Base-by-base conservation (phyloP, 202 grass and related monocot species). In the Musa balbisiana region DNA sequence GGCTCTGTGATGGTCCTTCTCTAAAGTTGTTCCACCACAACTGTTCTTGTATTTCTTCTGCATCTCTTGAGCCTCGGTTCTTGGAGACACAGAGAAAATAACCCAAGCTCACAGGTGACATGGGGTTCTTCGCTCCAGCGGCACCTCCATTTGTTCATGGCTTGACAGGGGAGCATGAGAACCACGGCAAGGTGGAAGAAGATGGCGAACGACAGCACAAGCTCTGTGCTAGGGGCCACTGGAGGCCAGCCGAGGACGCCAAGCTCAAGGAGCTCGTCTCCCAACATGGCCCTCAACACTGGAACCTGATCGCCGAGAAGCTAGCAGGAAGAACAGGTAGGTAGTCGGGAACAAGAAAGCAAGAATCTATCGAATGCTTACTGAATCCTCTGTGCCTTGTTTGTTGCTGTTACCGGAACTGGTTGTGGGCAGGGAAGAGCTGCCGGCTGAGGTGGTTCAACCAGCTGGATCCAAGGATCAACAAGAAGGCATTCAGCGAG, bases 371-470 rank as follows among this genome's bases (percentile, higher is more conserved):
- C 33, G 33, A 43, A 43, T 8, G 33, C 33, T 43, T 6, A 43
- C 33, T 43, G 33, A 43, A 43, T 43, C 33, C 4, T 43, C 33
- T 43, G 3, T 43, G 33, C 33, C 33, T 43, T 43, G 33, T 43
- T 43, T 43, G 33, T 6, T 43, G 5, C 33, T 43, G 4, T 8
- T 43, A 43, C 33, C 33, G 33, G 33, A 8, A 43, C 33, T 43
- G 33, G 33, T 43, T 43, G 0, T 43, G 4, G 33, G 63, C 63
- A 66, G 63, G 63, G 22, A 66, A 66, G 63, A 66, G 63, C 23
- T 66, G 63, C 22, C 23, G 63, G 63, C 63, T 66, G 63, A 66
- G 63, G 25, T 66, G 63, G 63, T 66, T 66, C 63, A 66, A 66
- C 63, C 63, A 66, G 22, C 63, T 66, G 11, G 63, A 66, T 25